Evolutionary conservation across 140 eudicot species (phyloP), one percentile per base, ranked within the genome.

Genomic region (Flaveria floridana): DNA sequence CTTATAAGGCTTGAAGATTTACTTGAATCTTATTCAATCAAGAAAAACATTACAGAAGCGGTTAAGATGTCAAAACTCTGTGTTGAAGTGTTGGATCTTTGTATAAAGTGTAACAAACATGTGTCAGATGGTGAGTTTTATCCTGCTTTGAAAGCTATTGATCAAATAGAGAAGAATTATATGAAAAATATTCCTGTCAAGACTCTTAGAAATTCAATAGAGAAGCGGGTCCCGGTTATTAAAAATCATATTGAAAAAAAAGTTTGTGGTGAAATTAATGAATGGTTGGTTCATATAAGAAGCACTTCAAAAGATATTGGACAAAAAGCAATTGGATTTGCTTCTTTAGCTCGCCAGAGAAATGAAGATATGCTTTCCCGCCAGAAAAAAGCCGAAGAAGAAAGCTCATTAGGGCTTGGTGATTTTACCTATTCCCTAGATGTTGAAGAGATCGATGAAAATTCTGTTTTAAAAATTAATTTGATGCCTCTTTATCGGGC

Each of bases 401-500:
- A 83, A 44, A 89, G 92, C 63, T 76, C 70, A 30, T 82, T 84
- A 64, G 96, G 95, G 21, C 79, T 87, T 25, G 88, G 88, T 30
- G 97, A 93, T 72, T 78, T 87, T 48, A 83, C 87, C 7, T 90
- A 88, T 66, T 84, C 91, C 0, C 81, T 93, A 79, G 89, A 93
- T 63, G 93, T 90, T 65, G 97, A 93, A 61, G 97, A 89, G 70
- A 66, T 83, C 20, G 85, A 84, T 28, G 97, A 88, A 75, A 89
- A 77, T 80, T 86, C 90, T 18, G 81, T 87, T 61, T 50, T 88
- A 34, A 79, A 80, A 52, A 88, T 93, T 57, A 86, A 93, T 77
- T 85, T 93, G 3, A 90, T 96, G 37, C 97, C 98, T 46, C 83
- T 93, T 26, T 93, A 93, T 78, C 86, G 97, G 47, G 97, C 98